phyloP scores from a whole-genome alignment of 2,329 filamentous ascomycete species.

The Rhinocladiella similis region DNA sequence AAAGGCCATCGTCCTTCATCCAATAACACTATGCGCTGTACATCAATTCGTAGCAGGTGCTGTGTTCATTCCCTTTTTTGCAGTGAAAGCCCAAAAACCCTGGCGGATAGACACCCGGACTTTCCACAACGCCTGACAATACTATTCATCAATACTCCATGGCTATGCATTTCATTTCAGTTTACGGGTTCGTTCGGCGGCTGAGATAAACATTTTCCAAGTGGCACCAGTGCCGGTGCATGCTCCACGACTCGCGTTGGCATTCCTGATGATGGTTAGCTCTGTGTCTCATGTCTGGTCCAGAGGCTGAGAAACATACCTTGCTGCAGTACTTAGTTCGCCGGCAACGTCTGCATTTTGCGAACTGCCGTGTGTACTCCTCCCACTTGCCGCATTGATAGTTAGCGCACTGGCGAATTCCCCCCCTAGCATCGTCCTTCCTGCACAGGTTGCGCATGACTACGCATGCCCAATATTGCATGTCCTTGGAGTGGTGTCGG shows the following conservation, averaged over 20 bases:
- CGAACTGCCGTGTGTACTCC: conserved; percentile 92
- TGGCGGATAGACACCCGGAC: background rate
- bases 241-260: conserved; percentile 98
- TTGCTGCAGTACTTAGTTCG: conserved; percentile 99
- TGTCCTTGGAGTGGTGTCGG: conserved; percentile 89
- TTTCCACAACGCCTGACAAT: conserved; percentile 16
- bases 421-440: conserved; percentile 91
- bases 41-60: conserved; percentile 15
- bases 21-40: conserved; percentile 21
- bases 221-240: conserved; percentile 92
- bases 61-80: background rate
- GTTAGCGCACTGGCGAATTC: conserved; percentile 95
- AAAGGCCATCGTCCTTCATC: conserved; percentile 7
- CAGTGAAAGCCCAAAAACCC: background rate
- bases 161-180: conserved; percentile 24
- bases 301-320: conserved; percentile 39
- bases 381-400: conserved; percentile 99
- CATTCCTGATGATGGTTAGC: conserved; percentile 56
- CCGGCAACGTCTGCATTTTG: conserved; percentile 93
- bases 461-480: conserved; percentile 99
- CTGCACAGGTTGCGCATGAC: conserved; percentile 98
- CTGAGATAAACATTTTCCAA: conserved; percentile 25
- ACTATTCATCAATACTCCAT: conserved; percentile 21
- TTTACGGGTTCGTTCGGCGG: conserved; percentile 16
- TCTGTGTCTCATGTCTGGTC: background rate